Conservation (phyloP, 139 green algal species). For the Pleodorina starrii region DNA sequence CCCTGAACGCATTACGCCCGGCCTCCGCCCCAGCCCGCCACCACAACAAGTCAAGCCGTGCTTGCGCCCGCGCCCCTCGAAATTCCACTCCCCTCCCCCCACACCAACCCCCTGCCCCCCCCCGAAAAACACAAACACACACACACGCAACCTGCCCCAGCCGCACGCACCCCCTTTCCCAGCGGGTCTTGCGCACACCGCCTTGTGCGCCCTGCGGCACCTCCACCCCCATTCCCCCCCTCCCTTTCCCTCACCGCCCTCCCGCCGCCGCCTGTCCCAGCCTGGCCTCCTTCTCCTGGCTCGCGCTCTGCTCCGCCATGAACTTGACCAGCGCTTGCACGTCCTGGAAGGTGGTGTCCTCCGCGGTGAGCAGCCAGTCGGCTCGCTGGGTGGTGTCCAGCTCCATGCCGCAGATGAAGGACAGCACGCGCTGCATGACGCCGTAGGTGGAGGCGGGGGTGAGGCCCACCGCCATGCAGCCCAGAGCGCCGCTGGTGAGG, state of each 20-base stretch:
- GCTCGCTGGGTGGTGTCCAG: neutral
- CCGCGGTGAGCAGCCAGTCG: neutral
- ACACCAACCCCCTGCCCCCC: too few relatives aligned
- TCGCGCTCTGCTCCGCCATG: constrained; percentile 55
- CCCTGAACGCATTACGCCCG: too few relatives aligned
- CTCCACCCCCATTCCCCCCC: too few relatives aligned
- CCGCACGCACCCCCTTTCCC: too few relatives aligned
- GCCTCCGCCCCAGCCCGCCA: too few relatives aligned
- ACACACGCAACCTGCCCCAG: too few relatives aligned
- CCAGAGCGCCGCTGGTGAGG: constrained; percentile 47
- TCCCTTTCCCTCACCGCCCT: neutral
- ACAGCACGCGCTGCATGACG: constrained; percentile 51
- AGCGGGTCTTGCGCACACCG: too few relatives aligned
- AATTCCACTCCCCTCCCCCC: too few relatives aligned
- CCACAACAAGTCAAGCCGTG: too few relatives aligned
- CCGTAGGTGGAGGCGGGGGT: constrained; percentile 49
- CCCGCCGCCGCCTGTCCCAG: neutral
- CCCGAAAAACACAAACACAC: too few relatives aligned
- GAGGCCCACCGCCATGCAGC: constrained; percentile 55
- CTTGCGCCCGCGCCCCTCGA: too few relatives aligned
- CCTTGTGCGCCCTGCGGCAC: too few relatives aligned
- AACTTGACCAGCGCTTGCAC: constrained; percentile 60
- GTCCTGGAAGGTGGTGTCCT: constrained; percentile 51
- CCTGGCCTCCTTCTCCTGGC: constrained; percentile 15
- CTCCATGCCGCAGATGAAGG: constrained; percentile 29